Evolutionary conservation across 2,329 filamentous ascomycete genomes (phyloP), one percentile per base, ranked within the genome.

Genomic region (Ceratocystis harringtonii): DNA sequence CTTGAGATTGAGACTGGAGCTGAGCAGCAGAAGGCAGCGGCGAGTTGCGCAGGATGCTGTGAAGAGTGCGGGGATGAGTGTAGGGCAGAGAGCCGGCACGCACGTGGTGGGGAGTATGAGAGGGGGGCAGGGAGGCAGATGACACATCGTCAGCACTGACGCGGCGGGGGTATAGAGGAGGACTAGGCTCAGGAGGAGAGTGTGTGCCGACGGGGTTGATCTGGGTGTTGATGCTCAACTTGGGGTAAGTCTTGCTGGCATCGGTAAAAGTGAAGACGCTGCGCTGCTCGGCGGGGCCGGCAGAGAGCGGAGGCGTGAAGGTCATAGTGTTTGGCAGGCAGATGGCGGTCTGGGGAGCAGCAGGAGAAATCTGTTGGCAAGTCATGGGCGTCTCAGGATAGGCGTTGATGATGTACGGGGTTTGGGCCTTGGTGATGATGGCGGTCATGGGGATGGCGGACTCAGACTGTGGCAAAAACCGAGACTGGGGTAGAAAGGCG

Each of bases 1-100:
- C 84, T 68, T 81, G 78, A 45, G 81, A 76, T 66, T 78, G 76
- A 1, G 82, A 84, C 4, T 76, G 73, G 7, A 80, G 79, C 41
- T 75, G 75, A 2, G 80, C 76, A 22, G 74, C 80, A 2, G 76
- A 73, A 0, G 83, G 82, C 5, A 86, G 76, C 19, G 84, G 84
- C 3, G 84, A 87, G 76, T 87, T 87, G 64, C 84, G 81, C 25
- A 87, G 78, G 70, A 87, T 87, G 73, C 83, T 85, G 71, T 81
- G 84, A 8, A 86, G 78, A 52, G 77, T 76, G 65, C 79, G 78
- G 43, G 84, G 80, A 68, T 83, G 83, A 1, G 76, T 80, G 70
- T 87, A 86, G 1, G 84, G 84, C 2, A 79, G 75, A 28, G 75
- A 75, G 43, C 69, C 62, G 22, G 68, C 66, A n/a, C 65, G 10